Base-by-base conservation (phyloP, 2,329 filamentous ascomycete species). In the Stylonectria norvegica region DNA sequence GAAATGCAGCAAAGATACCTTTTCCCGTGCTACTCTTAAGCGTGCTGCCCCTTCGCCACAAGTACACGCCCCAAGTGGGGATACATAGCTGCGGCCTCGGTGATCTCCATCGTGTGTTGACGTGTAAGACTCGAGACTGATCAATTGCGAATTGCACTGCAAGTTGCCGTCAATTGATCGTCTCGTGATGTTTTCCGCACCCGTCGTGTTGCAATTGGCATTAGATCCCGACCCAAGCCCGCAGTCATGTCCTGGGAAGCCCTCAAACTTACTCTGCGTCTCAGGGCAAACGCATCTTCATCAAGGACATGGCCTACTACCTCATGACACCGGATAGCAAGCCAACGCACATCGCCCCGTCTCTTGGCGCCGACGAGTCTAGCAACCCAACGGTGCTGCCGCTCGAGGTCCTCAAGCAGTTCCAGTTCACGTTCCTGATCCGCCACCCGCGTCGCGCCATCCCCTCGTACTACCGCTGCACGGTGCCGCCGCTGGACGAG, bases 281-380 rank as follows among this genome's bases (percentile, higher is more conserved):
- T 38, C 54, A 94, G 86, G 86, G 83, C 57, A 95, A 95, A 72
- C 86, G 91, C 55, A 72, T 95, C 56, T 96, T 97, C 71, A 93
- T 98, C 77, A 98, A 98, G 67, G 93, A 97, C 65, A 98, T 97
- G 71, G 84, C 86, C 40, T 85, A 96, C 67, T 97, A 97, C 65
- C 75, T 96, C 51, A 74, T 95, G 49, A 86, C 89, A 5, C 87
- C 88, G 4, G 71, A 85, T 48, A 73, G 76, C 33, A 77, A 85
- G 56, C 72, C 78, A 11, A 78, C 87, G 36, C 73, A 72, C 34
- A 80, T 93, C 45, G 89, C 88, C 8, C 86, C 86, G 3, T 95
- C 89, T n/a, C 74, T 96, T 36, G 78, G 85, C 43, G 79, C 57
- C 38, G 47, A 65, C 3, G 83, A 91, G 65, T 70, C 76, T 3